Base-by-base conservation (phyloP, 139 green algal genomes). In the Zygnema cylindricum region DNA sequence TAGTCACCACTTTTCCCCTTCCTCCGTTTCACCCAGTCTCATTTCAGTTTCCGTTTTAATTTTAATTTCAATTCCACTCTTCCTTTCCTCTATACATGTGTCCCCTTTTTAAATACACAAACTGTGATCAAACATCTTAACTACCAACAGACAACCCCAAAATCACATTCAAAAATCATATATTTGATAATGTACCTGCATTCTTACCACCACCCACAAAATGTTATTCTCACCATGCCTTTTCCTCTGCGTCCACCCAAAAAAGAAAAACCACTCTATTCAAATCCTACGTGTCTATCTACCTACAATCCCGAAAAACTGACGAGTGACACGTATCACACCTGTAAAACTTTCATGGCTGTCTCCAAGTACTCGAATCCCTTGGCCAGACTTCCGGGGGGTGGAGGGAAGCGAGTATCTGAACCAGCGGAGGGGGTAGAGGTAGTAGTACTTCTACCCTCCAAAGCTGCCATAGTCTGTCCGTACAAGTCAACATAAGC, bases 401-500 rank as follows among this genome's bases (percentile, higher is more conserved):
- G 49, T 25, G 49, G 49, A 63, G 49, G 49, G 16, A 63, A 25
- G 49, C 49, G 49, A 63, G 49, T 16, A 63, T 63, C 49, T 63
- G 49, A 7, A n/a, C n/a, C n/a, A n/a, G n/a, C n/a, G n/a, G n/a
- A n/a, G n/a, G n/a, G n/a, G n/a, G n/a, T n/a, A n/a, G n/a, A n/a
- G n/a, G n/a, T n/a, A n/a, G n/a, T n/a, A 63, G 49, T 25, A 63
- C 16, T 63, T 25, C 7, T 16, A 63, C 49, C 49, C 49, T 63
- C 49, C 49, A 63, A 42, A 21, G 11, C 32, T 21, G 79, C 38
- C 88, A 93, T 78, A n/a, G 38, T 73, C 0, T 90, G 76, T 0
- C 78, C 23, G 23, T 63, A 40, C 30, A 92, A 38, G 36, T 93
- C 89, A 0, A n/a, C 76, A 76, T 93, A 85, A 42, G 89, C 76